Conservation (phyloP, 176 grass and related monocot genomes). For the Thinopyrum elongatum region DNA sequence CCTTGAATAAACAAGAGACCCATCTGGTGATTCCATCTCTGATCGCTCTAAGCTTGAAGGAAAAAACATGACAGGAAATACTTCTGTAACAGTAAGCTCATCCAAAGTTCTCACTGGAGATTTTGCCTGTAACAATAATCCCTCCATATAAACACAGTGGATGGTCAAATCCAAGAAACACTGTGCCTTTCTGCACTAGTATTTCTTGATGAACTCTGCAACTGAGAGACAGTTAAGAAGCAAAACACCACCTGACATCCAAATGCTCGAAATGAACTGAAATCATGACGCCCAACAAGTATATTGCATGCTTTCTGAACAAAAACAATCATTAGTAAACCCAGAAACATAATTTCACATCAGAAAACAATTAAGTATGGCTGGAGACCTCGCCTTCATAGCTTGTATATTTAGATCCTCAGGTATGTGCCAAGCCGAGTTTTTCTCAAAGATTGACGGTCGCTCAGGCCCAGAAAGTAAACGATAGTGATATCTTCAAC, state of each 20-base stretch:
- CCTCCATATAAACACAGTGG: slow-evolving; percentile 1
- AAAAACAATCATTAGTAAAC: slow-evolving; percentile 29
- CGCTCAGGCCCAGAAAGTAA: slow-evolving; percentile 77
- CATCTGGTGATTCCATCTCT: slow-evolving; percentile 59
- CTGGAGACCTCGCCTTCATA: slow-evolving; percentile 61
- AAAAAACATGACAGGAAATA: slow-evolving; percentile 76
- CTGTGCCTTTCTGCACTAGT: slow-evolving; percentile 1
- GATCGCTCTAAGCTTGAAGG: slow-evolving; percentile 74
- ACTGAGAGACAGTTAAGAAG: slow-evolving; percentile 34
- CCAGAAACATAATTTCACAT: slow-evolving; percentile 8
- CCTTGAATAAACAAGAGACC: slow-evolving; percentile 53
- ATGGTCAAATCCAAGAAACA: not conserved
- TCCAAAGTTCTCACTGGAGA: slow-evolving; percentile 91
- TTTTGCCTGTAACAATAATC: slow-evolving; percentile 67
- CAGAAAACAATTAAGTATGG: slow-evolving; percentile 19
- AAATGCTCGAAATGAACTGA: slow-evolving; percentile 92
- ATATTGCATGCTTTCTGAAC: slow-evolving; percentile 80
- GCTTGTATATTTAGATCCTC: slow-evolving; percentile 69
- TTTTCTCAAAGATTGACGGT: slow-evolving; percentile 82
- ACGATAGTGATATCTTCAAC: slow-evolving; percentile 83
- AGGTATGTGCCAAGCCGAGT: slow-evolving; percentile 75
- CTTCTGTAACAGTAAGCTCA: slow-evolving; percentile 89
- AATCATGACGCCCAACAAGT: slow-evolving; percentile 90
- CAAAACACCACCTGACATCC: slow-evolving; percentile 77
- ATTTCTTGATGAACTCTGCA: slow-evolving; percentile 25